These are phyloP conservation scores for Pleurotus djamor DNA, from an alignment of 768 basidiomycete genomes.

Conservation along the genomic window DNA sequence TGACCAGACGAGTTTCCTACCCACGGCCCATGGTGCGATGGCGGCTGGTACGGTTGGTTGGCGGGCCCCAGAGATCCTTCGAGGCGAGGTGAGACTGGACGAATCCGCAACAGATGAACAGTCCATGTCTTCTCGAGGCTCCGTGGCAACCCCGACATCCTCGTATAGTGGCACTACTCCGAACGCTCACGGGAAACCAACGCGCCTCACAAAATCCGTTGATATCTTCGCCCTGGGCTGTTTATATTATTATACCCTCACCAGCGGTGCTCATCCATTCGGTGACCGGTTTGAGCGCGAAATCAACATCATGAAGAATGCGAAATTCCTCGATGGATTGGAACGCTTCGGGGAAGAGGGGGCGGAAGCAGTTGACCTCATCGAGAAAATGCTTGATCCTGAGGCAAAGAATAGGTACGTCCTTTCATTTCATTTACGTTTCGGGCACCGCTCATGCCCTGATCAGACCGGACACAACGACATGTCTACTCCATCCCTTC, in stretches of 20 bases:
- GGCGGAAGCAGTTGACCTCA: conserved; percentile 83
- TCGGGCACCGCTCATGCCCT: background rate
- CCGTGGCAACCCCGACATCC: conserved; percentile 49
- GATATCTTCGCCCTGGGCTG: conserved; percentile 98
- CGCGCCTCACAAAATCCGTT: conserved; percentile 89
- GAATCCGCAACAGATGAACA: conserved; percentile 64
- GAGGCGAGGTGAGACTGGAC: conserved; percentile 92
- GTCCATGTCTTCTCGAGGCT: conserved; percentile 67
- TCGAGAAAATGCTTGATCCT: conserved; percentile 73
- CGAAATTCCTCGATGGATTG: conserved; percentile 66
- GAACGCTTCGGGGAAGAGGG: conserved; percentile 91
- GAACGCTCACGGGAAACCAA: conserved; percentile 41
- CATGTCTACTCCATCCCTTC: conserved; percentile 90
- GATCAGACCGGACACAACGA: conserved; percentile 79
- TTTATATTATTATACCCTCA: conserved; percentile 90
- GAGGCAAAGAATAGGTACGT: conserved; percentile 75
- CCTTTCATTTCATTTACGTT: conserved; percentile 1
- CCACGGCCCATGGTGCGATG: conserved; percentile 86
- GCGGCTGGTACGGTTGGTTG: conserved; percentile 95
- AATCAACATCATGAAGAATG: conserved; percentile 86
- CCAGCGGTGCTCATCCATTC: conserved; percentile 90
- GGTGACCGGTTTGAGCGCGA: conserved; percentile 94
- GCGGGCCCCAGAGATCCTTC: conserved; percentile 94
- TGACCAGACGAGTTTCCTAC: conserved; percentile 95
- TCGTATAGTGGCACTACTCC: conserved; percentile 18